A percentile compares a stretch with the other conserved stretches of the same genome.
These are phyloP conservation scores for Leersia perrieri DNA, from an alignment of 176 grass and related monocot genomes.

Conservation along the genomic window DNA sequence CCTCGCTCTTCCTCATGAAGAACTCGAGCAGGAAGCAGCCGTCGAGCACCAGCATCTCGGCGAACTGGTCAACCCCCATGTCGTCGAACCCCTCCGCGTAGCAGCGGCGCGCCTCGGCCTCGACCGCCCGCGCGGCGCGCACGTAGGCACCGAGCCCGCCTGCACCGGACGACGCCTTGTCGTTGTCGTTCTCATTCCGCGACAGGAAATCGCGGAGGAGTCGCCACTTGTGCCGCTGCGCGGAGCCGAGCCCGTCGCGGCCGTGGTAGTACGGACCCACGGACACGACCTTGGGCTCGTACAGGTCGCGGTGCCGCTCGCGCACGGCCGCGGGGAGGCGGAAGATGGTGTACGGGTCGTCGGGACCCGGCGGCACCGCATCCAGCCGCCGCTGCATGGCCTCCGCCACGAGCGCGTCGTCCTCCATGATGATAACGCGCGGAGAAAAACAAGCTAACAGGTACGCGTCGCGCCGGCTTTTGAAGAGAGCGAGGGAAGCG, in stretches of 20 bases:
- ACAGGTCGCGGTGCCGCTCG: conserved; percentile 49
- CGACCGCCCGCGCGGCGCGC: conserved; percentile 27
- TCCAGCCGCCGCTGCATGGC: conserved; percentile 55
- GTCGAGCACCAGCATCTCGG: conserved; percentile 54
- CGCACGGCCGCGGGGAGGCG: conserved; percentile 49
- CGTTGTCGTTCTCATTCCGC: not conserved
- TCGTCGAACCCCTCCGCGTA: conserved; percentile 41
- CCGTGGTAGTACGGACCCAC: conserved; percentile 46
- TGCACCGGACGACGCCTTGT: too few species aligned
- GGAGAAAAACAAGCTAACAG: not conserved
- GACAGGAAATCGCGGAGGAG: conserved; percentile 43
- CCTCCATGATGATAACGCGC: conserved; percentile 6
- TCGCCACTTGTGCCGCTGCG: conserved; percentile 57
- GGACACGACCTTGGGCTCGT: conserved; percentile 49
- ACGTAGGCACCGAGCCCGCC: conserved; percentile 26
- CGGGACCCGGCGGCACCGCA: conserved; percentile 12
- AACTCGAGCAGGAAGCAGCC: conserved; percentile 58
- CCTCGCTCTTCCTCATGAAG: conserved; percentile 44
- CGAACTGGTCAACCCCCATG: conserved; percentile 29
- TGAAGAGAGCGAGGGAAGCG: not conserved
- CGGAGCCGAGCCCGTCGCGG: conserved; percentile 18
- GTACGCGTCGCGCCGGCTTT: not conserved
- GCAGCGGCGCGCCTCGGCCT: conserved; percentile 43
- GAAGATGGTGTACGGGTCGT: conserved; percentile 49
- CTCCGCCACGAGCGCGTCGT: conserved; percentile 41